phyloP scores from a whole-genome alignment of 805 yeast genomes.

The Candida quercuum region DNA sequence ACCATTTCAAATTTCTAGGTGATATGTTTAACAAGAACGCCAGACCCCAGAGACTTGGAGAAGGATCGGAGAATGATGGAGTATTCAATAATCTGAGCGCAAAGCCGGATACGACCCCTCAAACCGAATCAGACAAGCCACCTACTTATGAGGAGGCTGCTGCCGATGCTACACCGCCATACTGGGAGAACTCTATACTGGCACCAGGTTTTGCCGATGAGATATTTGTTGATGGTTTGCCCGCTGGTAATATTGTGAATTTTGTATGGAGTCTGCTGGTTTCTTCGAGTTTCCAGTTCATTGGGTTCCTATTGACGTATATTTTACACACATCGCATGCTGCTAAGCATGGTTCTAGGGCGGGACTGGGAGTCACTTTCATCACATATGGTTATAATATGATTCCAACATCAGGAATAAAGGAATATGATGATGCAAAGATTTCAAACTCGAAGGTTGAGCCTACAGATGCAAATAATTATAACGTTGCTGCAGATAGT shows the following conservation, averaged over 20 bases:
- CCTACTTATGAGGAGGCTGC: conserved; percentile 96
- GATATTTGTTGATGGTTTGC: conserved; percentile 89
- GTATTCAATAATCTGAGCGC: conserved; percentile 91
- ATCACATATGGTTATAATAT: conserved; percentile 61
- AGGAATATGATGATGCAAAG: conserved; percentile 17
- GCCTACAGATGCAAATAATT: conserved; percentile 55
- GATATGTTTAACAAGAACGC: conserved; percentile 25
- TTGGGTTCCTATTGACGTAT: conserved; percentile 89
- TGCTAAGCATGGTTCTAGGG: conserved; percentile 89
- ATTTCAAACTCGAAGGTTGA: conserved; percentile 34
- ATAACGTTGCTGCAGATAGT: conserved; percentile 33
- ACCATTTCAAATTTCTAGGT: conserved; percentile 35
- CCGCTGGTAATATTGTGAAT: conserved; percentile 88
- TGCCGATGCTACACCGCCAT: conserved; percentile 90
- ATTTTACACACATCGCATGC: conserved; percentile 94
- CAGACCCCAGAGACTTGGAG: conserved; percentile 5
- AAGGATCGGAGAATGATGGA: conserved; percentile 63
- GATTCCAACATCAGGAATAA: conserved; percentile 37
- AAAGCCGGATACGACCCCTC: conserved; percentile 56
- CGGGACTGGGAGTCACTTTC: conserved; percentile 85
- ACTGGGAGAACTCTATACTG: conserved; percentile 88
- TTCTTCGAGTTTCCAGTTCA: conserved; percentile 86
- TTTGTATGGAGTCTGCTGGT: conserved; percentile 88
- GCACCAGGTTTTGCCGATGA: conserved; percentile 78
- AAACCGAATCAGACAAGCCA: conserved; percentile 43